A percentile compares a stretch with the other conserved stretches of the same genome.
These are phyloP conservation scores for Arthroderma sp. DNA, from an alignment of 2,329 filamentous ascomycete genomes.

Conservation along the genomic window DNA sequence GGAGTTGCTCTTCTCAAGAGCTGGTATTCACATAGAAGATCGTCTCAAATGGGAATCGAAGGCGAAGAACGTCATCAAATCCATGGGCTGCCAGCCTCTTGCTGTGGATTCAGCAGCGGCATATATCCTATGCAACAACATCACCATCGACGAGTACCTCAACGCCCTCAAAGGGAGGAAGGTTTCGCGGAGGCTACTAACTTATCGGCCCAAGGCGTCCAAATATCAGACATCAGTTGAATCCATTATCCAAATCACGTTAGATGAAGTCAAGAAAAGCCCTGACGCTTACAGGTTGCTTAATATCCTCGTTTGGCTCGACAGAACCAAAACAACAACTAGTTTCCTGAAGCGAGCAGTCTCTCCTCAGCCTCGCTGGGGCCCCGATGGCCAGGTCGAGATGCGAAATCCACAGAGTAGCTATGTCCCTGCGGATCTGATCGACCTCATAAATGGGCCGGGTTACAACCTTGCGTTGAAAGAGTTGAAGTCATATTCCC, in stretches of 20 bases:
- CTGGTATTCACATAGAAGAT: background rate
- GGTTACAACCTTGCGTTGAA: background rate
- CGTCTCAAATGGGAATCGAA: background rate
- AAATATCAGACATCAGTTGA: constrained; percentile 7
- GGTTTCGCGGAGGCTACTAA: background rate
- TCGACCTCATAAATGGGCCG: constrained; percentile 6
- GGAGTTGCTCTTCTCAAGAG: constrained; percentile 2
- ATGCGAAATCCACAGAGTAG: background rate
- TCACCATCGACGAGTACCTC: background rate
- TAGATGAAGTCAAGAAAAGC: constrained; percentile 7
- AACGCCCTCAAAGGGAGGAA: background rate
- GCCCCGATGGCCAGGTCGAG: background rate
- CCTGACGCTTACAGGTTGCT: background rate
- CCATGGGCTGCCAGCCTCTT: constrained; percentile 5
- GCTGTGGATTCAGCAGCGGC: constrained; percentile 6
- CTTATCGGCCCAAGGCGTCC: constrained; percentile 1
- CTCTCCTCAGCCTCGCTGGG: constrained; percentile 3
- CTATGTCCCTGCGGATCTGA: background rate
- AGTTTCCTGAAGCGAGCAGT: constrained; percentile 6
- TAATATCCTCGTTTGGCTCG: constrained; percentile 8
- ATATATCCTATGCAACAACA: background rate
- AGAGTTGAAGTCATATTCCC: constrained; percentile 2
- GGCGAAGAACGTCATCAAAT: background rate
- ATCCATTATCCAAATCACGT: constrained; percentile 3
- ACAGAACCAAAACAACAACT: constrained; percentile 5